Base-by-base conservation (phyloP, 345 rosid genomes). In the Eucalyptus erythrocorys region DNA sequence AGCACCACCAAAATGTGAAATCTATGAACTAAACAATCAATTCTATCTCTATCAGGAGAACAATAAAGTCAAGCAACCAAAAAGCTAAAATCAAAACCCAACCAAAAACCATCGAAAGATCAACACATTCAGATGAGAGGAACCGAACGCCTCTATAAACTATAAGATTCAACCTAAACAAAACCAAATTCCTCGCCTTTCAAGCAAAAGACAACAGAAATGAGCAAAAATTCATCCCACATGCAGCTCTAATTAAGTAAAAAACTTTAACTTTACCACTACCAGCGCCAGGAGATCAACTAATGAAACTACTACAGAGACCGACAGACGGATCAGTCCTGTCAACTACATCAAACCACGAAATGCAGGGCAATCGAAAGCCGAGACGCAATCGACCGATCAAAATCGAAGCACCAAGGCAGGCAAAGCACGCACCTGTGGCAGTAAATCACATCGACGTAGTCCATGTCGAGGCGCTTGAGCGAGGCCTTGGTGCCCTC, bases 401-500 rank as follows among this genome's bases (percentile, higher is more conserved):
- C 26, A 24, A 32, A 32, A 32, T 21, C 53, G n/a, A 26, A 64
- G 19, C 30, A 49, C 15, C 45, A 48, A 82, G 48, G 48, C 3
- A 32, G 27, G 47, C 57, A 51, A 51, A 21, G 57, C 57, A 51
- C 59, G 15, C 32, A 90, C 98, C 98, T 90, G 93, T 97, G 99
- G 57, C 99, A 97, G 88, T 98, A 98, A 66, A 98, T 91, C 81
- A 98, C 91, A 90, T 98, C 99, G 24, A 96, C 97, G 76, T 97
- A 98, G 8, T 97, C 99, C 98, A 94, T 95, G 90, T 98, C 98
- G 50, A 98, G 97, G 71, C 99, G 82, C 91, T 97, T 98, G 86
- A 98, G 95, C 45, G 98, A 98, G 66, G 99, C 93, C 92, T 97
- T 95, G 30, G 99, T 96, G 49, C 99, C 99, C 92, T 98, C 99